These are phyloP conservation scores for Populus pruinosa DNA, from an alignment of 345 rosid genomes.

Conservation along the genomic window DNA sequence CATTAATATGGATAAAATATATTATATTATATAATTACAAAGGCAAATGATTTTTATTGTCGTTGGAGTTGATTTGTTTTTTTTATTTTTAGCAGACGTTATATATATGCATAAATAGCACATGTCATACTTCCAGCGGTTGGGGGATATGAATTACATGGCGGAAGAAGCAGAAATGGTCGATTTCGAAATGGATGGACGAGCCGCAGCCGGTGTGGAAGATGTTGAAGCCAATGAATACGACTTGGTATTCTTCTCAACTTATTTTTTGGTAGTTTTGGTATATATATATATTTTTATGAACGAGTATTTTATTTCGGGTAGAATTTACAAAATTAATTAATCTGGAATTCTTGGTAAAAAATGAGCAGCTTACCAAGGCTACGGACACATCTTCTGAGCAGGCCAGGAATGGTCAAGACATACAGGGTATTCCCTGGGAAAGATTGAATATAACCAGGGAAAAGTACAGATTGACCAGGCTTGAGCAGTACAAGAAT, in stretches of 20 bases:
- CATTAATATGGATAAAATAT: neutral
- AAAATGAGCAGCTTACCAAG: slow-evolving; percentile 21
- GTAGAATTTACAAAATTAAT: too few relatives aligned
- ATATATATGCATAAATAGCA: neutral
- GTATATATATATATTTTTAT: neutral
- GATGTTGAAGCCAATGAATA: slow-evolving; percentile 16
- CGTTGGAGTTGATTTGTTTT: neutral
- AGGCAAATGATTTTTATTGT: neutral
- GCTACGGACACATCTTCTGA: slow-evolving; percentile 72
- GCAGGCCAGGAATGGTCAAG: slow-evolving; percentile 78
- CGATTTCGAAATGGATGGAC: slow-evolving; percentile 5
- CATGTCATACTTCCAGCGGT: slow-evolving; percentile 4
- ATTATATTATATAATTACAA: neutral
- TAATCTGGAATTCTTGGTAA: neutral
- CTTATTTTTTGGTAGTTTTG: neutral
- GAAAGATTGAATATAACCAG: slow-evolving; percentile 80
- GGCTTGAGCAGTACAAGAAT: slow-evolving; percentile 92
- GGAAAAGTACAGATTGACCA: slow-evolving; percentile 76
- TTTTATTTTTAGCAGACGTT: neutral
- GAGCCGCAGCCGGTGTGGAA: neutral
- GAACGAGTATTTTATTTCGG: neutral
- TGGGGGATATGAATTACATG: slow-evolving; percentile 8
- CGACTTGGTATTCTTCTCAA: slow-evolving; percentile 3
- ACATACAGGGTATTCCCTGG: slow-evolving; percentile 98
- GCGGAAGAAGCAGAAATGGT: slow-evolving; percentile 14